Evolutionary conservation across 495 filamentous ascomycete species (phyloP), one percentile per base, ranked within the genome.

Genomic region (Aspergillus cavernicola): DNA sequence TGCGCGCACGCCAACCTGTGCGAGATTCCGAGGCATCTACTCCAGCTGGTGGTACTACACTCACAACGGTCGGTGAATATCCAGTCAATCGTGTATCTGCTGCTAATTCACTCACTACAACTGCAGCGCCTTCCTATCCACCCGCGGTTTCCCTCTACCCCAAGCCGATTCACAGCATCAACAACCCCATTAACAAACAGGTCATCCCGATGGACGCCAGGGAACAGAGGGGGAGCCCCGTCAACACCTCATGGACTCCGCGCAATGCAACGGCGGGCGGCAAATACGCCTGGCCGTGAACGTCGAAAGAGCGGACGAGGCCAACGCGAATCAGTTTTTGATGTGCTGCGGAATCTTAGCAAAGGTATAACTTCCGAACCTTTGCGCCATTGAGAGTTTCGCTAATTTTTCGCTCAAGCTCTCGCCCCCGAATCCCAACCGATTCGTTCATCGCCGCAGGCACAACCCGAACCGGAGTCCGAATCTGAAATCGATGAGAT

Each of bases 301-400:
- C 79, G 86, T 3, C 74, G 88, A 45, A 78, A 78, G 50, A 90
- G 86, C 57, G 73, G 81, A 18, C 77, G 83, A 35, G 72, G 85
- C 53, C 83, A 86, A 61, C 79, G 88, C 38, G 88, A 91, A 66
- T 90, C 89, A 6, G 87, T 87, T 6, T 82, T 87, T 48, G 84
- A 90, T 62, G 72, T 83, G 18, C 63, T 92, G 24, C 77, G 82
- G 23, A 80, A 83, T 47, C 72, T 93, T 9, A 85, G 86, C 46
- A 80, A 74, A 68, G 73, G 80, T 68, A 72, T 22, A 64, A 13
- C 15, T 26, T 15, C 15, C 3, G 16, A 15, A 23, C 4, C 39
- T 16, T 48, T 3, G 3, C 16, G 10, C 32, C 32, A 13, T 12
- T 1, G 7, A 19, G 19, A 7, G 6, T 11, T 11, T 36, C 42